Percentiles rank a stretch among this genome's conserved stretches.
phyloP scores from a whole-genome alignment of 345 rosid genomes.

The Garcia nutans region DNA sequence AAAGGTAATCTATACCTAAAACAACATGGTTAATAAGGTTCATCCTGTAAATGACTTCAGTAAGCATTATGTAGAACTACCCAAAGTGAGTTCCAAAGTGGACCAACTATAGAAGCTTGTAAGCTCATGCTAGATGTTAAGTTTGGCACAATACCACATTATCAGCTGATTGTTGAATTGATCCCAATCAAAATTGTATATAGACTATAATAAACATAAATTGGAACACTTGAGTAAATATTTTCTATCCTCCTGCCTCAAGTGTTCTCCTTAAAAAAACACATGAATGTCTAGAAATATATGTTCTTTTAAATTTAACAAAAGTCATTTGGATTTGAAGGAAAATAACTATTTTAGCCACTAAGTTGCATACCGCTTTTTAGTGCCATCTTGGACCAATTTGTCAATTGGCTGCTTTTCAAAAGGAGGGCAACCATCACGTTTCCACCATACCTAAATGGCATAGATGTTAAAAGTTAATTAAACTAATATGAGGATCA shows the following conservation, averaged over 20 bases:
- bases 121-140: neutral
- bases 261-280: neutral
- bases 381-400: conserved; percentile 57
- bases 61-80: neutral
- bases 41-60: neutral
- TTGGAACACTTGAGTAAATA: neutral
- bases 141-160: neutral
- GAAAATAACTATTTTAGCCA: neutral
- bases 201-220: neutral
- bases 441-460: conserved; percentile 95
- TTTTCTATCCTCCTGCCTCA: neutral
- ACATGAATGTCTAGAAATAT: neutral
- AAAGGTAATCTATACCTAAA: neutral
- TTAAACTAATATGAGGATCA: conserved; percentile 9
- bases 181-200: neutral
- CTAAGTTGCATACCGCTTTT: conserved; percentile 57
- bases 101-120: neutral
- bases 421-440: conserved; percentile 96
- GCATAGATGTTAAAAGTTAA: conserved; percentile 19
- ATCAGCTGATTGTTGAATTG: no score
- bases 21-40: neutral
- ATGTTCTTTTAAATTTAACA: neutral
- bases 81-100: neutral
- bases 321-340: neutral
- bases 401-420: conserved; percentile 84